Conservation (phyloP, 2,329 filamentous ascomycete genomes). For the Xylaria sp. region DNA sequence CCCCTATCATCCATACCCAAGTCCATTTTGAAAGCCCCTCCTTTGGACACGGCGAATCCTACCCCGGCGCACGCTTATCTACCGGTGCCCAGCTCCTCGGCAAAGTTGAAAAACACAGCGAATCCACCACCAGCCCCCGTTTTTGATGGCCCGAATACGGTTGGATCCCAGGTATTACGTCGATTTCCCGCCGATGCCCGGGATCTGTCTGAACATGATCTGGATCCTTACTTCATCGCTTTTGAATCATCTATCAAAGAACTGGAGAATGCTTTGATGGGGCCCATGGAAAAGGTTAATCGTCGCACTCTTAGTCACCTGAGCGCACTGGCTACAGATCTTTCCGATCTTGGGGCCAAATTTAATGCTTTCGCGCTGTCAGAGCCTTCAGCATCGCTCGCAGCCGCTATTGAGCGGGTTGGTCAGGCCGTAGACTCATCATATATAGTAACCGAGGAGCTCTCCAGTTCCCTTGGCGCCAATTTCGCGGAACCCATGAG, state of each 20-base stretch:
- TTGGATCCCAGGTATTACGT: conserved; percentile 69
- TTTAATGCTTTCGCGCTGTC: conserved; percentile 98
- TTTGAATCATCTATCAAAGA: conserved; percentile 94
- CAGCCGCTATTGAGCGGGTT: conserved; percentile 90
- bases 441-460: conserved; percentile 93
- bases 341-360: conserved; percentile 92
- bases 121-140: conserved; percentile 50
- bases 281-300: conserved; percentile 97
- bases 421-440: conserved; percentile 96
- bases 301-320: conserved; percentile 87
- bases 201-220: conserved; percentile 83
- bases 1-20: conserved; percentile 93
- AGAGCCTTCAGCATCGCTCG: conserved; percentile 87
- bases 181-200: conserved; percentile 85
- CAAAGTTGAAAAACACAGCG: conserved; percentile 77
- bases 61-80: conserved; percentile 87
- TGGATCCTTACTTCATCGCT: conserved; percentile 95
- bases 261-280: conserved; percentile 85
- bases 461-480: conserved; percentile 87
- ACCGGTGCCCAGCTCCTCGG: conserved; percentile 83
- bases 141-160: conserved; percentile 51
- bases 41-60: conserved; percentile 92
- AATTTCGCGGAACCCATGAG: conserved; percentile 98
- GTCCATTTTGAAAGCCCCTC: conserved; percentile 93
- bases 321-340: conserved; percentile 82